A percentile compares a stretch with the other conserved stretches of the same genome.
Evolutionary conservation across 169 alveolate species (phyloP).

Genomic region (Plasmodium gallinaceum): DNA sequence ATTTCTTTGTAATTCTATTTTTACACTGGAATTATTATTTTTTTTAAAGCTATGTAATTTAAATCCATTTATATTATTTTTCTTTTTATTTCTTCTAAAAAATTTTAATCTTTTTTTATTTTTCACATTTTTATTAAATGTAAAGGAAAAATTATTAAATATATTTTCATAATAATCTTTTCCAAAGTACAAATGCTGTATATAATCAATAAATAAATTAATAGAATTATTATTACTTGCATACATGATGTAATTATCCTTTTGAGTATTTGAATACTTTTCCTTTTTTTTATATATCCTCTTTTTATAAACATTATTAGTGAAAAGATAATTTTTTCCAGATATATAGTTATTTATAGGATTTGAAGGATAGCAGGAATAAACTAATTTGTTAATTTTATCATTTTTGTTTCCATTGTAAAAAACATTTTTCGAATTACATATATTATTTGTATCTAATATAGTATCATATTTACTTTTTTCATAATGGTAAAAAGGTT

Average conservation of each 20-base stretch:
- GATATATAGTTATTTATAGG: too few species aligned
- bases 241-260: conserved; percentile 34
- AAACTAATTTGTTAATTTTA: background rate
- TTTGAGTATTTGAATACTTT: background rate
- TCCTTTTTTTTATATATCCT: background rate
- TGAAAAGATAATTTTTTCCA: background rate
- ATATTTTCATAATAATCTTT: conserved; percentile 24
- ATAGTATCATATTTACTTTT: too few species aligned
- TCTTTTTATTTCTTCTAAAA: conserved; percentile 11
- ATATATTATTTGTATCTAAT: too few species aligned
- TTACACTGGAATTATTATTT: background rate
- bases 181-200: conserved; percentile 56
- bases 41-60: background rate
- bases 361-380: background rate
- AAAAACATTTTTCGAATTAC: too few species aligned
- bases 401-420: too few species aligned
- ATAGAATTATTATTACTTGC: conserved; percentile 17
- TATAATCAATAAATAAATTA: conserved; percentile 63
- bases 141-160: background rate
- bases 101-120: conserved; percentile 2
- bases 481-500: too few species aligned
- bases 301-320: background rate
- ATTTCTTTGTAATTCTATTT: background rate
- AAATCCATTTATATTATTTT: background rate
- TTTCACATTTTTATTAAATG: background rate